phyloP scores from a whole-genome alignment of 1,284 basidiomycete genomes.

The Leccinum brunneo-olivaceum region DNA sequence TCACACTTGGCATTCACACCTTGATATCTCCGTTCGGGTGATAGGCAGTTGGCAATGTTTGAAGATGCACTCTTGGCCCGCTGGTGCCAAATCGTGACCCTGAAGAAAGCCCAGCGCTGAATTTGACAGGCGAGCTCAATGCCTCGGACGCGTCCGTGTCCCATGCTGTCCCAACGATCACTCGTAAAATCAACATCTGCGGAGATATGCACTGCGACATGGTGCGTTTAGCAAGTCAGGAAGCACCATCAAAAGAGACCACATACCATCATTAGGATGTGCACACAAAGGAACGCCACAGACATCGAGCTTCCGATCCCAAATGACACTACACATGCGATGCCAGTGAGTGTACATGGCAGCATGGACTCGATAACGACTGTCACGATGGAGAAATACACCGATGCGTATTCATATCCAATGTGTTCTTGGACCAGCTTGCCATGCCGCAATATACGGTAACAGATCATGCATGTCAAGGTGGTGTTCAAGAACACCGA shows the following conservation, averaged over 20 bases:
- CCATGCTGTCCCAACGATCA: constrained; percentile 15
- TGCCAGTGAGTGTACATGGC: constrained; percentile 23
- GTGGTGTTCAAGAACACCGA: constrained; percentile 17
- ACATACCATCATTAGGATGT: constrained; percentile 22
- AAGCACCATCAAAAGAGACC: neutral
- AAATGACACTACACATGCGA: constrained; percentile 21
- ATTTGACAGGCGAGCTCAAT: constrained; percentile 6
- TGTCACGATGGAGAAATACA: constrained; percentile 14
- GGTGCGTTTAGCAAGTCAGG: neutral
- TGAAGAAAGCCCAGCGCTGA: neutral
- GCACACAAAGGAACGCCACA: constrained; percentile 11
- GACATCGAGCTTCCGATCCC: constrained; percentile 14
- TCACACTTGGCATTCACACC: neutral
- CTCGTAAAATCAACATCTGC: constrained; percentile 25
- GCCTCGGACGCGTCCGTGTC: constrained; percentile 1
- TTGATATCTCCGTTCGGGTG: neutral
- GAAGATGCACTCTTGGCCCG: neutral
- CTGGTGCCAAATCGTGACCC: neutral
- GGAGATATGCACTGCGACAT: constrained; percentile 26
- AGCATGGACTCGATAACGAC: constrained; percentile 25
- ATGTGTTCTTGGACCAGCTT: constrained; percentile 4
- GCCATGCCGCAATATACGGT: constrained; percentile 16
- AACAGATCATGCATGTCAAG: constrained; percentile 24
- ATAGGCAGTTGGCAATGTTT: constrained; percentile 3
- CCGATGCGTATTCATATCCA: constrained; percentile 13